These are phyloP conservation scores for Oryza rufipogon DNA, from an alignment of 176 grass and related monocot genomes.

Conservation along the genomic window DNA sequence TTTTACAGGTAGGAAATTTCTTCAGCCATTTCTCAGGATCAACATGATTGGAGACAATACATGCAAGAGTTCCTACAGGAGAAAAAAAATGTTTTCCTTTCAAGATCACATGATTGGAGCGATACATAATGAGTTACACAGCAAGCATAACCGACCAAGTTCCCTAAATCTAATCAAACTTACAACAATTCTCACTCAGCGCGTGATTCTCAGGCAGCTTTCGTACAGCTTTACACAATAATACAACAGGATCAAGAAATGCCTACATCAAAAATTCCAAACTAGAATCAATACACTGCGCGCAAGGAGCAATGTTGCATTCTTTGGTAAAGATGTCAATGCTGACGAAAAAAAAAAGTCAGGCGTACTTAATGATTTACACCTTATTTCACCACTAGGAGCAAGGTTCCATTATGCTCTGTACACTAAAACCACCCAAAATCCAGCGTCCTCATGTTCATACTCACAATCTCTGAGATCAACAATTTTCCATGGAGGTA, in stretches of 20 bases:
- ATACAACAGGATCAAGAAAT: conserved; percentile 32
- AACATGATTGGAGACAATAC: background rate
- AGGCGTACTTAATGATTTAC: conserved; percentile 43
- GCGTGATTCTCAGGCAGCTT: background rate
- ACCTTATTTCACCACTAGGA: conserved; percentile 60
- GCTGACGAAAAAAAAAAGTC: conserved; percentile 19
- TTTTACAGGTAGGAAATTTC: background rate
- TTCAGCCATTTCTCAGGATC: background rate
- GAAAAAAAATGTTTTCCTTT: background rate
- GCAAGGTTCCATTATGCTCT: conserved; percentile 55
- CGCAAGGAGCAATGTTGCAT: conserved; percentile 36
- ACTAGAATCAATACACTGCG: conserved; percentile 43
- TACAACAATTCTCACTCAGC: conserved; percentile 15
- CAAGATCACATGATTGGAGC: background rate
- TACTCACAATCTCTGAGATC: conserved; percentile 50
- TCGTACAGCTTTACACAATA: background rate
- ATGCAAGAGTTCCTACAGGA: background rate
- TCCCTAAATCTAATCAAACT: conserved; percentile 9
- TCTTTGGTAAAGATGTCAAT: conserved; percentile 33
- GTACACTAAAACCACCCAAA: conserved; percentile 72
- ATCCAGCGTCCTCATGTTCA: conserved; percentile 43
- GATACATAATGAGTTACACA: conserved; percentile 8
- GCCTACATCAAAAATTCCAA: background rate
- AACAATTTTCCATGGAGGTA: conserved; percentile 50
- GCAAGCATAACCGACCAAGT: background rate